Evolutionary conservation across 2,329 filamentous ascomycete species (phyloP).

Genomic region (Colletotrichum sp.): DNA sequence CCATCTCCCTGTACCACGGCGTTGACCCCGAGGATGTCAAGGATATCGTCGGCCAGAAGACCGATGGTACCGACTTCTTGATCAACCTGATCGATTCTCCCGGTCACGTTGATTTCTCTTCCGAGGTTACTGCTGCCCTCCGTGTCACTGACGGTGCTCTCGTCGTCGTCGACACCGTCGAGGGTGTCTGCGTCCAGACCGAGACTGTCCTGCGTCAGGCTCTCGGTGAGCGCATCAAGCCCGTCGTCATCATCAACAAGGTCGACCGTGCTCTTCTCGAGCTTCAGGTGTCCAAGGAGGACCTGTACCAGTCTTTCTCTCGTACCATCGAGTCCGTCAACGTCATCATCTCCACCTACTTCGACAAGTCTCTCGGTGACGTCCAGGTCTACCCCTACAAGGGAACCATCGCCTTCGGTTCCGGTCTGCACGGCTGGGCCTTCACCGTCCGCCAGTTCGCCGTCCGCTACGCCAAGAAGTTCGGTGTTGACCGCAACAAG

Average conservation of each 20-base stretch:
- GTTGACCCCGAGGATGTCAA: slow-evolving; percentile 89
- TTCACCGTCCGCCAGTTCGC: slow-evolving; percentile 99
- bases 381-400: slow-evolving; percentile 98
- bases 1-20: slow-evolving; percentile 95
- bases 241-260: slow-evolving; percentile 99
- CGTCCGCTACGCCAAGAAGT: slow-evolving; percentile 97
- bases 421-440: slow-evolving; percentile 99
- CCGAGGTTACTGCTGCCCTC: slow-evolving; percentile 98
- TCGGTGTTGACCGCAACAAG: slow-evolving; percentile 99
- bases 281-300: slow-evolving; percentile 98
- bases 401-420: slow-evolving; percentile 98
- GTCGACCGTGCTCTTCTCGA: slow-evolving; percentile 99
- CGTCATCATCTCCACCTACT: slow-evolving; percentile 99
- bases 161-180: slow-evolving; percentile 99
- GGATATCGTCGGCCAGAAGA: slow-evolving; percentile 89
- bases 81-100: slow-evolving; percentile 99
- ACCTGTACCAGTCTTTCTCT: slow-evolving; percentile 99
- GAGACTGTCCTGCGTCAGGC: slow-evolving; percentile 99
- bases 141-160: slow-evolving; percentile 99
- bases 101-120: slow-evolving; percentile 99
- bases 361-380: slow-evolving; percentile 95
- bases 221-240: slow-evolving; percentile 99
- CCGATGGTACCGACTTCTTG: slow-evolving; percentile 94
- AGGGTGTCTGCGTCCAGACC: slow-evolving; percentile 99
- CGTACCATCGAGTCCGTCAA: slow-evolving; percentile 99